phyloP scores from a whole-genome alignment of 1,284 basidiomycete species.

The Bjerkandera adusta region DNA sequence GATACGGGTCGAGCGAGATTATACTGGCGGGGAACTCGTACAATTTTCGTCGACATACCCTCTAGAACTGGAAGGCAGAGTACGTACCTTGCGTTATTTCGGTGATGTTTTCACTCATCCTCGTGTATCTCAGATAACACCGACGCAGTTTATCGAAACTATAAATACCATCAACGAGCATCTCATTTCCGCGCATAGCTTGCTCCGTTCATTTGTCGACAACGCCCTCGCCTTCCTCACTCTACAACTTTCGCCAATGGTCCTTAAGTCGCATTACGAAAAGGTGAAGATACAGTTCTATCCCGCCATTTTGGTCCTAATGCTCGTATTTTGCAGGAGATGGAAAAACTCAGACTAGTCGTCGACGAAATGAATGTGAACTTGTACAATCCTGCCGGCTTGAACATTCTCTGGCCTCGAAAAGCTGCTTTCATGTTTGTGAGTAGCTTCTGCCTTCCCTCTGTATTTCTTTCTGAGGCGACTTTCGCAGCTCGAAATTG shows the following conservation, averaged over 20 bases:
- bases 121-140: slow-evolving; percentile 69
- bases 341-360: slow-evolving; percentile 60
- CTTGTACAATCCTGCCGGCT: slow-evolving; percentile 75
- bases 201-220: slow-evolving; percentile 61
- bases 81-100: slow-evolving; percentile 38
- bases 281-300: slow-evolving; percentile 50
- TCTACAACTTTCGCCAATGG: slow-evolving; percentile 66
- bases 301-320: background rate
- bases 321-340: slow-evolving; percentile 56
- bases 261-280: slow-evolving; percentile 71
- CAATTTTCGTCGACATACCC: slow-evolving; percentile 83
- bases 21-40: slow-evolving; percentile 73
- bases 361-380: slow-evolving; percentile 66
- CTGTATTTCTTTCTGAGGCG: slow-evolving; percentile 2
- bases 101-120: slow-evolving; percentile 15
- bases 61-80: slow-evolving; percentile 79
- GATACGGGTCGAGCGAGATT: slow-evolving; percentile 80
- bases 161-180: slow-evolving; percentile 82
- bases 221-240: slow-evolving; percentile 71
- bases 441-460: slow-evolving; percentile 34
- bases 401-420: slow-evolving; percentile 80
- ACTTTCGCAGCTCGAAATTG: slow-evolving; percentile 63
- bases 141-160: slow-evolving; percentile 82
- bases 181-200: slow-evolving; percentile 75
- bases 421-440: slow-evolving; percentile 84